A percentile compares a stretch with the other conserved stretches of the same genome.
phyloP scores from a whole-genome alignment of 495 filamentous ascomycete genomes.

The Neurospora sp. region DNA sequence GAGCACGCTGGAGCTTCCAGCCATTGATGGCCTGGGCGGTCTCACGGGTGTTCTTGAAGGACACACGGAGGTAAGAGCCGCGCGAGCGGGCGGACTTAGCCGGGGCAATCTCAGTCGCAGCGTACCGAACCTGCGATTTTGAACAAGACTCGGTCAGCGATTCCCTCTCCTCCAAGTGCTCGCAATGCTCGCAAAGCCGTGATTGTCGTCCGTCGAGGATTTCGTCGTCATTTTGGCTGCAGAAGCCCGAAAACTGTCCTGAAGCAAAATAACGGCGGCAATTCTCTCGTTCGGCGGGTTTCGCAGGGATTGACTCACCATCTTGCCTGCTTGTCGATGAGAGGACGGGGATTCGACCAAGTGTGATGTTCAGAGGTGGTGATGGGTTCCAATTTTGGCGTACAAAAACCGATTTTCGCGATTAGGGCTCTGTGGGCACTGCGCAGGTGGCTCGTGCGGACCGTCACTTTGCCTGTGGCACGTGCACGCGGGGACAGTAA shows the following conservation, averaged over 20 bases:
- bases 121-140: slow-evolving; percentile 82
- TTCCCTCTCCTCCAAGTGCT: not conserved
- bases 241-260: not conserved
- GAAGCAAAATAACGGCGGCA: not conserved
- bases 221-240: not conserved
- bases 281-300: not conserved
- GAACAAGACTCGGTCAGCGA: slow-evolving; percentile 28
- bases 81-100: slow-evolving; percentile 93
- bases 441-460: slow-evolving; percentile 19
- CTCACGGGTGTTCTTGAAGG: slow-evolving; percentile 99
- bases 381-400: slow-evolving; percentile 25
- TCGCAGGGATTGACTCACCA: slow-evolving; percentile 22
- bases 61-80: slow-evolving; percentile 96
- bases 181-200: not conserved
- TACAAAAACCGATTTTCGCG: slow-evolving; percentile 24
- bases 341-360: slow-evolving; percentile 23
- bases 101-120: slow-evolving; percentile 75
- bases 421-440: slow-evolving; percentile 28
- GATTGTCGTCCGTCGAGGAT: not conserved
- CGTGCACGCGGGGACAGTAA: not conserved
- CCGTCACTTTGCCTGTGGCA: slow-evolving; percentile 13
- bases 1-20: slow-evolving; percentile 93
- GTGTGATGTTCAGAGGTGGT: slow-evolving; percentile 19
- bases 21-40: slow-evolving; percentile 98
- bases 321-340: slow-evolving; percentile 29